Conservation (phyloP, 495 filamentous ascomycete genomes). For the Penicillium ochrochloron region DNA sequence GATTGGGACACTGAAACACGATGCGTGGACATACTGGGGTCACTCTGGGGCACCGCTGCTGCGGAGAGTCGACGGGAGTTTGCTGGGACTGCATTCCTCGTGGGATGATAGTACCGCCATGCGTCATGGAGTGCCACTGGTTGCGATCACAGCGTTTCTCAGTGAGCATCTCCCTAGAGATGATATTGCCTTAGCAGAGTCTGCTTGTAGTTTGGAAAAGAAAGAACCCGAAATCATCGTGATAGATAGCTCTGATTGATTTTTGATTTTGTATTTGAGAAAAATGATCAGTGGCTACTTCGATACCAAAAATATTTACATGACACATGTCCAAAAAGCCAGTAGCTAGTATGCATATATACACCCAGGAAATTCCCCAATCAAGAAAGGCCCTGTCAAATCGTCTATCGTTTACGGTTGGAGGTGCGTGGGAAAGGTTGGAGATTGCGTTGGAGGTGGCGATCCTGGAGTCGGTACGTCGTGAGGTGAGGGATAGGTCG, state of each 20-base stretch:
- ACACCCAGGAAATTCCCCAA: neutral
- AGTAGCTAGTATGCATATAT: constrained; percentile 7
- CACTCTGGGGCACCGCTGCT: constrained; percentile 53
- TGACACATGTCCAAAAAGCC: neutral
- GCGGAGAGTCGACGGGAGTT: constrained; percentile 28
- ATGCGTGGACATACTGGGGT: constrained; percentile 61
- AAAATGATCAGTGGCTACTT: neutral
- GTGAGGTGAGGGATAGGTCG: neutral
- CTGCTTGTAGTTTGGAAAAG: constrained; percentile 26
- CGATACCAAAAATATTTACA: constrained; percentile 4
- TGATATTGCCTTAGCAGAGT: constrained; percentile 12
- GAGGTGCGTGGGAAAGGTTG: constrained; percentile 1
- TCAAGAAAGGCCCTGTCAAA: constrained; percentile 3
- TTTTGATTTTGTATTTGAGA: neutral
- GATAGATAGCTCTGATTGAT: constrained; percentile 13
- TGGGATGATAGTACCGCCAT: constrained; percentile 54
- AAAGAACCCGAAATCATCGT: neutral
- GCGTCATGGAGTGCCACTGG: constrained; percentile 47
- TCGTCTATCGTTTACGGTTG: constrained; percentile 8
- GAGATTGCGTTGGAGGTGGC: neutral
- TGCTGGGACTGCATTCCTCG: constrained; percentile 51
- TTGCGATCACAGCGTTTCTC: constrained; percentile 38
- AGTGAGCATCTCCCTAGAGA: constrained; percentile 50
- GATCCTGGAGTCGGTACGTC: neutral
- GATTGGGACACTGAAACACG: constrained; percentile 53